Base-by-base conservation (phyloP, 2,329 filamentous ascomycete species). In the Aspergillus sp. region DNA sequence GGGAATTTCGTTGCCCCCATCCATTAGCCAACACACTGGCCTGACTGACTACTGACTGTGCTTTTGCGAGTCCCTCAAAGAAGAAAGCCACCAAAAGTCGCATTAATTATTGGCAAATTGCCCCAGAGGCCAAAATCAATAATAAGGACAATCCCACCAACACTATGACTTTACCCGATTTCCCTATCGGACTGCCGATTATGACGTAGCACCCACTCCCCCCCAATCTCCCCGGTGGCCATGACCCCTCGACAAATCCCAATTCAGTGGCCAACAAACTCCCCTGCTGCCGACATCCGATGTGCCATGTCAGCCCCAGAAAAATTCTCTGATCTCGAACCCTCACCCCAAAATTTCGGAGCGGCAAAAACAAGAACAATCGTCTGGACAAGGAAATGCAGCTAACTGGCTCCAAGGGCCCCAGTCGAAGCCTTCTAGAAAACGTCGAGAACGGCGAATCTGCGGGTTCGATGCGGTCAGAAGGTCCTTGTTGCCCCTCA, bases 401-500 rank as follows among this genome's bases (percentile, higher is more conserved):
- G 59, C 65, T 63, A 55, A 38, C 45, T 58, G 19, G 39, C 10
- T 9, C 49, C 49, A 17, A 36, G n/a, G 30, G 65, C 65, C 61
- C 66, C 66, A 66, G 56, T 61, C 58, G 60, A 61, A 68, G 59
- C 50, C 66, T 75, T 75, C 72, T 74, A 74, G 72, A 75, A 75
- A 65, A 71, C 67, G 57, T 71, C 71, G 63, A 70, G 72, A 74
- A 74, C 64, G 65, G 62, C 55, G 57, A 55, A 51, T 58, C 57
- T 58, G 54, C 58, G 55, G 55, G 47, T 58, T 63, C 54, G 54
- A 60, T 58, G 60, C 62, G 61, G 56, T 47, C 28, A 43, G 53
- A 28, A 39, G 45, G 38, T 36, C 25, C 49, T 49, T 36, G 52
- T 30, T 59, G 56, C 54, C 59, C 60, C 55, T 52, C 59, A 39